A percentile compares a stretch with the other conserved stretches of the same genome.
These are phyloP conservation scores for Macrophomina tecta DNA, from an alignment of 2,329 filamentous ascomycete species.

Conservation along the genomic window DNA sequence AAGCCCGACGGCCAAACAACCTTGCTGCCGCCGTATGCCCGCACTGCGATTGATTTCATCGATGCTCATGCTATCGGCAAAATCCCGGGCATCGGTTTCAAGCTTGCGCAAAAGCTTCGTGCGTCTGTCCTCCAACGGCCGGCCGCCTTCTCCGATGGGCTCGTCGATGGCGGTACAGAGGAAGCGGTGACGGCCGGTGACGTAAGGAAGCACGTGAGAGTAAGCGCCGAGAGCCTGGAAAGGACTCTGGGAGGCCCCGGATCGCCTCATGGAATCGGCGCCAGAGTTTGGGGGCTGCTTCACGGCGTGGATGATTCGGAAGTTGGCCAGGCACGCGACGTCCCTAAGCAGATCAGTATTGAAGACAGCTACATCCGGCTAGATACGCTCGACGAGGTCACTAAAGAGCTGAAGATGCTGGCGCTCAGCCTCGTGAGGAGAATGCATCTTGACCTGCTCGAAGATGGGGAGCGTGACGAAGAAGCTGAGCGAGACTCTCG, in stretches of 20 bases:
- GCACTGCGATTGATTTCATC: slow-evolving; percentile 71
- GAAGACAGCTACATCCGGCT: slow-evolving; percentile 87
- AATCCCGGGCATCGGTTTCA: slow-evolving; percentile 85
- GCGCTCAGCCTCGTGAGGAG: slow-evolving; percentile 74
- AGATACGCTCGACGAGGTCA: slow-evolving; percentile 67
- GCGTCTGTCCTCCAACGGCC: slow-evolving; percentile 61
- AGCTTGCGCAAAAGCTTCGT: slow-evolving; percentile 72
- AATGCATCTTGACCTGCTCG: slow-evolving; percentile 78
- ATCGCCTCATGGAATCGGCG: slow-evolving; percentile 72
- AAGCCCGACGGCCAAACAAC: slow-evolving; percentile 91
- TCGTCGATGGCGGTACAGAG: slow-evolving; percentile 57
- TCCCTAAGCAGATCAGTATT: slow-evolving; percentile 90
- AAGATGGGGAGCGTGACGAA: slow-evolving; percentile 47
- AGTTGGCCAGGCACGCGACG: slow-evolving; percentile 71
- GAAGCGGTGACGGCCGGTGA: slow-evolving; percentile 45
- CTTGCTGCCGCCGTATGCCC: slow-evolving; percentile 69
- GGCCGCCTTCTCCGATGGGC: slow-evolving; percentile 50
- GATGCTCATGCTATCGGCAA: slow-evolving; percentile 77
- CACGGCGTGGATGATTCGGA: slow-evolving; percentile 80
- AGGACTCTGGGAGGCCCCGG: slow-evolving; percentile 73
- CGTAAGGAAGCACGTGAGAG: slow-evolving; percentile 66
- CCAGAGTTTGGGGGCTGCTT: slow-evolving; percentile 76
- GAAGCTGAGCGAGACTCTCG: not conserved
- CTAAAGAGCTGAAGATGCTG: slow-evolving; percentile 71
- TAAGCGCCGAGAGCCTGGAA: slow-evolving; percentile 71